Conservation (phyloP, 768 basidiomycete genomes). For the Imleria badia region DNA sequence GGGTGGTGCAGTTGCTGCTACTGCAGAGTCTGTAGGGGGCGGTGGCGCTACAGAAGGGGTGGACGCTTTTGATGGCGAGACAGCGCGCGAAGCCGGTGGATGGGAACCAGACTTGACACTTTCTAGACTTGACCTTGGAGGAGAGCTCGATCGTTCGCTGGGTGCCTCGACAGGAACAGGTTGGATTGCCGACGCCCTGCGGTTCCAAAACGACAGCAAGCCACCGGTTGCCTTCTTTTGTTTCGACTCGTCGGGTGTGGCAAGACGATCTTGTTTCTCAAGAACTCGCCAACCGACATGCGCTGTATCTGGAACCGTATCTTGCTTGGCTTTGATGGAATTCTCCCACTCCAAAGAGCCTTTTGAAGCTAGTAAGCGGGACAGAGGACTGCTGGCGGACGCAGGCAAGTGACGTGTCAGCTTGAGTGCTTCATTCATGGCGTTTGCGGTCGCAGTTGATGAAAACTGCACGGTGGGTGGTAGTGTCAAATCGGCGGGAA, state of each 20-base stretch:
- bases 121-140: slow-evolving; percentile 34
- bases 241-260: slow-evolving; percentile 43
- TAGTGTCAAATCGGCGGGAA: slow-evolving; percentile 52
- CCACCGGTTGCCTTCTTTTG: slow-evolving; percentile 48
- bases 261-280: slow-evolving; percentile 46
- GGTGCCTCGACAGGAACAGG: slow-evolving; percentile 15
- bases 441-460: slow-evolving; percentile 56
- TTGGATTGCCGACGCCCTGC: slow-evolving; percentile 35
- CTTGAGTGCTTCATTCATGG: slow-evolving; percentile 59
- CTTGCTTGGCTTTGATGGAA: slow-evolving; percentile 55
- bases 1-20: slow-evolving; percentile 23
- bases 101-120: slow-evolving; percentile 13
- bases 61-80: slow-evolving; percentile 18
- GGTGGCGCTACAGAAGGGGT: slow-evolving; percentile 10
- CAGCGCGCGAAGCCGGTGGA: slow-evolving; percentile 9
- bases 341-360: slow-evolving; percentile 78
- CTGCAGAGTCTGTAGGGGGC: slow-evolving; percentile 3
- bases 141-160: slow-evolving; percentile 23
- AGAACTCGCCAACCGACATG: slow-evolving; percentile 75
- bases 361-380: slow-evolving; percentile 66
- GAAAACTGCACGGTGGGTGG: slow-evolving; percentile 50
- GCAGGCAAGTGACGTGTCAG: slow-evolving; percentile 59
- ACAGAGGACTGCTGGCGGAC: slow-evolving; percentile 62
- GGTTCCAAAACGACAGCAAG: slow-evolving; percentile 73
- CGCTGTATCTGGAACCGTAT: slow-evolving; percentile 46